phyloP scores from a whole-genome alignment of 2,329 filamentous ascomycete species.

The Colletotrichum sp. region DNA sequence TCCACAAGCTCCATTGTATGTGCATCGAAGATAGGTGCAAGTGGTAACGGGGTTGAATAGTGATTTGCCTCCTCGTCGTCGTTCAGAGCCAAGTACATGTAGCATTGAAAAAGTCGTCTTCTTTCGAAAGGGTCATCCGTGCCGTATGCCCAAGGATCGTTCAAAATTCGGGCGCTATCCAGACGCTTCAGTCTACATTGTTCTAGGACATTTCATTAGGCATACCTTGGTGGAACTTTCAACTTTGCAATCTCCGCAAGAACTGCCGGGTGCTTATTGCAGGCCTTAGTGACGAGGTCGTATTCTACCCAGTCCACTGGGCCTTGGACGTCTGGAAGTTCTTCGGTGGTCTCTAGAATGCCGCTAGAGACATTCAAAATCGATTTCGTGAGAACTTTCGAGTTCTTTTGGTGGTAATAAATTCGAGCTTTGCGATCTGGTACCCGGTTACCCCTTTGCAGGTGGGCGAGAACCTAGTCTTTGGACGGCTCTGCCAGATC shows the following conservation, averaged over 20 bases:
- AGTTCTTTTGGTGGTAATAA: not conserved
- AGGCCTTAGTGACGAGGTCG: conserved; percentile 57
- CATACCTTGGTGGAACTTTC: conserved; percentile 37
- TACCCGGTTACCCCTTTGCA: not conserved
- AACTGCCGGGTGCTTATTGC: conserved; percentile 39
- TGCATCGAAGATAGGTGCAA: conserved; percentile 70
- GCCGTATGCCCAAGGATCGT: conserved; percentile 39
- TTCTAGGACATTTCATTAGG: not conserved
- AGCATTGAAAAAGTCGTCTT: not conserved
- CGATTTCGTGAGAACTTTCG: not conserved
- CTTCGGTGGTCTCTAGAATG: not conserved
- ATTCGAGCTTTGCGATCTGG: not conserved
- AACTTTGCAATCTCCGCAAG: not conserved
- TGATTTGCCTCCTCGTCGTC: conserved; percentile 61
- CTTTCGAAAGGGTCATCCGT: not conserved
- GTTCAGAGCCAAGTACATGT: conserved; percentile 56
- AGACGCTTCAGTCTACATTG: not conserved
- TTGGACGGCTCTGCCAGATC: not conserved
- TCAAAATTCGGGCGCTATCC: not conserved
- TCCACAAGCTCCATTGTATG: conserved; percentile 68
- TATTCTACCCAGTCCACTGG: conserved; percentile 47
- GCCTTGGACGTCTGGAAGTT: not conserved
- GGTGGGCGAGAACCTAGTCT: not conserved
- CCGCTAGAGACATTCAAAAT: not conserved
- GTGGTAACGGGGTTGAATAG: conserved; percentile 69